Conservation (phyloP, 1,284 basidiomycete species). For the Hemileia vastatrix region DNA sequence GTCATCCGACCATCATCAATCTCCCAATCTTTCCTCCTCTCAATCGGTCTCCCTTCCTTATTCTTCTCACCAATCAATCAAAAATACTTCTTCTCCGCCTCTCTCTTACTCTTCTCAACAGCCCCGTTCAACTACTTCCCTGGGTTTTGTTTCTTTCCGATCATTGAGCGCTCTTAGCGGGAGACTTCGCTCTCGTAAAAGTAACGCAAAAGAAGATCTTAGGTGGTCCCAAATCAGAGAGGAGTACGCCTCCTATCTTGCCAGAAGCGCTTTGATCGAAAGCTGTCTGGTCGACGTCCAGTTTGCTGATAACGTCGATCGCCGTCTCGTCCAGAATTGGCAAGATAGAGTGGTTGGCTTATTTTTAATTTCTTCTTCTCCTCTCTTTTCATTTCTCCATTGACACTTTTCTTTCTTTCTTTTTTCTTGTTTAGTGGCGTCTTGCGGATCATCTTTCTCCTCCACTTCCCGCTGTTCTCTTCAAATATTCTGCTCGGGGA, state of each 20-base stretch:
- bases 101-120: background rate
- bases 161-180: conserved; percentile 4
- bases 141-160: conserved; percentile 14
- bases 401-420: background rate
- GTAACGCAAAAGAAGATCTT: background rate
- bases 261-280: conserved; percentile 20
- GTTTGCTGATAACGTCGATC: conserved; percentile 3
- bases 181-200: no score
- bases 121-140: conserved; percentile 3
- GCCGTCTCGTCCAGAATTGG: conserved; percentile 4
- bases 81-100: no score
- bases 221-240: conserved; percentile 10
- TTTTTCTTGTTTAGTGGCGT: conserved; percentile 8
- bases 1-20: no score
- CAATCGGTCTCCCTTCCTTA: no score
- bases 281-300: conserved; percentile 17
- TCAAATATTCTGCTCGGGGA: conserved; percentile 10
- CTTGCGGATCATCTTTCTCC: conserved; percentile 19
- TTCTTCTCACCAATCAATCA: no score
- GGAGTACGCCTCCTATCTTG: conserved; percentile 13
- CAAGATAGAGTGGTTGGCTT: conserved; percentile 15
- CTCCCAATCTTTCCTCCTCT: no score
- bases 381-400: background rate
- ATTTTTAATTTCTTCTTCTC: background rate
- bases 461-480: conserved; percentile 11